Evolutionary conservation across 176 grass and related monocot genomes (phyloP), one percentile per base, ranked within the genome.

Genomic region (Rhynchospora pubera): DNA sequence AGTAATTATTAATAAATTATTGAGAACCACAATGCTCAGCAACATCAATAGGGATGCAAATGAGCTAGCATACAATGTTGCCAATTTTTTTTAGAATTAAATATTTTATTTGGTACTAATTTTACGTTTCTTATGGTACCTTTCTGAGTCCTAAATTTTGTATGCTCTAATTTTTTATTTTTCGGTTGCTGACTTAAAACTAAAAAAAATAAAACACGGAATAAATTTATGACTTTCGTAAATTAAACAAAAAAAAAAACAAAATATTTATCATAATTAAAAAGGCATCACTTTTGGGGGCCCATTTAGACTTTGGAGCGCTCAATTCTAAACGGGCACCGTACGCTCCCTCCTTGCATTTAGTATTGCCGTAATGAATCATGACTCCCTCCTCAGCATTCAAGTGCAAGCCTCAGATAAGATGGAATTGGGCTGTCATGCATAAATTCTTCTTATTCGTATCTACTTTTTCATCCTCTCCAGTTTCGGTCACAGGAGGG

Each of bases 401-500:
- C 71, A 75, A 75, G 71, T 75, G 71, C 71, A 75, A 75, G 71
- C 71, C 71, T 75, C 22, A 75, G 71, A 75, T 75, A 75, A 53
- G 47, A 75, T 75, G 71, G 71, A 75, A 53, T 43, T 52, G 46
- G 71, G 71, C 47, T 75, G 71, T 75, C 71, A 53, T 75, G 71
- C 71, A 75, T 75, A 75, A 75, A 75, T 75, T 30, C 71, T 75
- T 75, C 47, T 75, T 73, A 24, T 73, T 73, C 19, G n/a, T 73
- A 75, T 75, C 71, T 45, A 53, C 47, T 53, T 11, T 47, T 28
- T 47, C 8, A 6, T 75, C 47, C 48, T 75, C 47, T 75, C 71
- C 71, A 53, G 19, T 9, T 18, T 43, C 52, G 3, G 51, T 53
- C 47, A 75, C 45, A 28, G 47, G 47, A 75, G 5, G 2, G 15